These are phyloP conservation scores for Boletus bicolor DNA, from an alignment of 768 basidiomycete genomes.

Conservation along the genomic window DNA sequence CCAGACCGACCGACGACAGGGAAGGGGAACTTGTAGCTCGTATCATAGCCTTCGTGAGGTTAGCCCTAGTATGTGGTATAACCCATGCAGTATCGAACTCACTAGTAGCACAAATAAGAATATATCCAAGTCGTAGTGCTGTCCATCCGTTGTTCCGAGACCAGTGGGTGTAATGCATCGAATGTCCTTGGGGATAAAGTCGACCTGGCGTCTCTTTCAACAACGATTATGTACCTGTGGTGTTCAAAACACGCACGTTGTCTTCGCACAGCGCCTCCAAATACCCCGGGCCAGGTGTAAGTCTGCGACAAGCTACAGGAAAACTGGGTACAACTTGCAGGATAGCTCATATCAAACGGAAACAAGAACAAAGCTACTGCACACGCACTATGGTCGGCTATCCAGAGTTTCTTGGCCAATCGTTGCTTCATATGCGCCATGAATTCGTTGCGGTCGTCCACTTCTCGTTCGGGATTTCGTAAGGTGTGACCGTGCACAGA, in stretches of 20 bases:
- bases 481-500: conserved; percentile 42
- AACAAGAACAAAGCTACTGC: neutral
- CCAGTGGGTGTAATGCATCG: conserved; percentile 47
- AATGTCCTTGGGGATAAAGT: conserved; percentile 52
- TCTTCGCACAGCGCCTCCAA: conserved; percentile 61
- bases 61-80: too few species aligned
- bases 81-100: neutral
- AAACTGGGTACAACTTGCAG: conserved; percentile 52
- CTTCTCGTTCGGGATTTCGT: conserved; percentile 35
- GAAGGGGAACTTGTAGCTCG: too few species aligned
- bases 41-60: too few species aligned
- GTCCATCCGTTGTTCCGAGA: conserved; percentile 54
- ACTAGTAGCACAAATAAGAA: conserved; percentile 64
- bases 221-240: neutral
- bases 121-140: conserved; percentile 51
- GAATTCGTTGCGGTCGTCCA: conserved; percentile 34
- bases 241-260: conserved; percentile 36
- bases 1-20: too few species aligned
- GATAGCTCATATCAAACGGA: neutral
- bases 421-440: conserved; percentile 45
- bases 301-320: conserved; percentile 54
- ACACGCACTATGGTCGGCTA: conserved; percentile 43
- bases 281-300: conserved; percentile 68
- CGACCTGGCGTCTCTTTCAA: conserved; percentile 23
- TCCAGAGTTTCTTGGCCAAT: conserved; percentile 56